Base-by-base conservation (phyloP, 83 land plant species). In the Picea abies region DNA sequence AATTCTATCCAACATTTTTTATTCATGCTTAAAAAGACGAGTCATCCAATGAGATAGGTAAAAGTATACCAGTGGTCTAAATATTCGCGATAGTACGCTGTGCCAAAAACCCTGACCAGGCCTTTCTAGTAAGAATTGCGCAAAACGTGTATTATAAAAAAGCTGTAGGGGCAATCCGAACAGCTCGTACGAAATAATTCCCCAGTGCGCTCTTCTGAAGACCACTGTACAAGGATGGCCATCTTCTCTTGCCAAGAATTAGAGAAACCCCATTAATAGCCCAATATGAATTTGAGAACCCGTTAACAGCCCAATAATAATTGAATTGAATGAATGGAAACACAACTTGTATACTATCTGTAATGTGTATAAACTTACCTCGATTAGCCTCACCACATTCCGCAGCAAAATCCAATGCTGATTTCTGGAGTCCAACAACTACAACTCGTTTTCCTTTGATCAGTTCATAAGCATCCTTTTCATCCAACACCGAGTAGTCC, bases 301-400 rank as follows among this genome's bases (percentile, higher is more conserved):
- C 69, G 60, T 7, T 4, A 23, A 0, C 3, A 56, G 3, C 52
- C 29, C 11, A 1, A 19, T 20, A 25, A 25, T 8, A 37, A 47
- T 60, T 22, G 23, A 23, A 41, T 20, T 35, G 79, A 35, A 16
- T 10, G 19, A 10, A 65, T 35, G 20, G 7, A 35, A 63, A 25
- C 23, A 17, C 19, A 20, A 60, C 2, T 22, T 22, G 25, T 65
- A 65, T 22, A 5, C 4, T 6, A 22, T 65, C 0, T 65, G 26
- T 22, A 65, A 3, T 22, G 4, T 65, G 26, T 25, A 65, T 63
- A 63, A 7, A n/a, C 16, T 29, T 82, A 93, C 96, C 96, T 94
- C 89, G 92, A 70, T 94, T 94, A 14, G 92, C 93, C 49, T 93
- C 85, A 23, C 93, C 96, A 76, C 88, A 87, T 86, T 94, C 97